Conservation (phyloP, 345 rosid species). For the Corchorus capsularis region DNA sequence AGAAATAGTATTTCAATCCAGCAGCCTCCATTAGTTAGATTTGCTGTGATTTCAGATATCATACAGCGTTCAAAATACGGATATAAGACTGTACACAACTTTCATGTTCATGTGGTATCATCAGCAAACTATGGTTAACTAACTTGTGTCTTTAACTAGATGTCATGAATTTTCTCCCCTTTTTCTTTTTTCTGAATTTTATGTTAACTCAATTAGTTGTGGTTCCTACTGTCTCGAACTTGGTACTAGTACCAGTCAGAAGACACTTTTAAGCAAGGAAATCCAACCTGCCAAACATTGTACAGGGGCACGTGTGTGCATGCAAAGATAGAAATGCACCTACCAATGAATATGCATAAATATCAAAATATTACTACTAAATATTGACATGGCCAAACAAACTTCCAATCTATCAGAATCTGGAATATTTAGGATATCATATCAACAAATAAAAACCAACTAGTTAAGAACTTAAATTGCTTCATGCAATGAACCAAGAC, state of each 20-base stretch:
- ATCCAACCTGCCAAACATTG: not conserved
- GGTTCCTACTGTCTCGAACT: not conserved
- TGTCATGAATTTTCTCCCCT: not conserved
- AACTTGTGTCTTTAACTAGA: not conserved
- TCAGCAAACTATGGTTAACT: not conserved
- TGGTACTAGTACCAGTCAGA: not conserved
- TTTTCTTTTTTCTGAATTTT: not conserved
- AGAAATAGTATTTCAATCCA: too few species aligned
- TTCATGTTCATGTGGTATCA: not conserved
- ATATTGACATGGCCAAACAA: not conserved
- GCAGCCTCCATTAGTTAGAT: not conserved
- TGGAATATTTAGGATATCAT: not conserved
- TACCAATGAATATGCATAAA: not conserved
- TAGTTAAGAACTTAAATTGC: constrained; percentile 21
- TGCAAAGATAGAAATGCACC: not conserved
- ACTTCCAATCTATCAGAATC: not conserved
- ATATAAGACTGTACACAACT: not conserved
- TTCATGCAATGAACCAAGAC: not conserved
- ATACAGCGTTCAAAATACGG: not conserved
- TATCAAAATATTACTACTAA: too few species aligned
- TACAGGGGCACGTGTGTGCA: not conserved
- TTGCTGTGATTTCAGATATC: not conserved
- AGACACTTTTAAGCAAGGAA: not conserved
- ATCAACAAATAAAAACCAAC: not conserved
- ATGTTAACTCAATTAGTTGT: not conserved